phyloP scores from a whole-genome alignment of 768 basidiomycete species.

The Tulasnella sp. region DNA sequence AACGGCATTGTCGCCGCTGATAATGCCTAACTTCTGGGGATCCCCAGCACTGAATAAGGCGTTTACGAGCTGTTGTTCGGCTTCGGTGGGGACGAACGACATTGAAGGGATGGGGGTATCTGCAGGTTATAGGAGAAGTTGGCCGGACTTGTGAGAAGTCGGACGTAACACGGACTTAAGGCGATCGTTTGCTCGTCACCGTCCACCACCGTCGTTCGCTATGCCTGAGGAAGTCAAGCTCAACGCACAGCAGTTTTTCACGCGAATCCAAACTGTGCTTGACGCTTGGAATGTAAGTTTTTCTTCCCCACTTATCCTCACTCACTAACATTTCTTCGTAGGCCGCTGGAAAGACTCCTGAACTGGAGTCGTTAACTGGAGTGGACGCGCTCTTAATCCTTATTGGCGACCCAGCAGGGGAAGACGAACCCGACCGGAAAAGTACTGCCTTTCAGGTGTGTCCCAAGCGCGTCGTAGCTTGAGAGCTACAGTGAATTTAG shows the following conservation, averaged over 20 bases:
- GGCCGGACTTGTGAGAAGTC: neutral
- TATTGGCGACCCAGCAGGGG: conserved; percentile 65
- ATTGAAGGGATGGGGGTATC: too few relatives aligned
- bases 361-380: conserved; percentile 54
- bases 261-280: conserved; percentile 1
- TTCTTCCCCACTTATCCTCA: neutral
- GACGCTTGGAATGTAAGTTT: conserved; percentile 9
- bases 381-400: conserved; percentile 57
- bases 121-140: neutral
- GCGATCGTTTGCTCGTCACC: neutral
- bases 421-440: conserved; percentile 85
- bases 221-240: conserved; percentile 17
- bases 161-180: neutral
- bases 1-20: conserved; percentile 87
- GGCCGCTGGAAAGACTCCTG: conserved; percentile 24
- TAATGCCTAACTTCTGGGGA: conserved; percentile 63
- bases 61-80: conserved; percentile 10
- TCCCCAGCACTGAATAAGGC: conserved; percentile 59
- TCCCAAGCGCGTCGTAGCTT: conserved; percentile 16
- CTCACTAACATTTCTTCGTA: neutral
- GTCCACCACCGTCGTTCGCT: neutral
- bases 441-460: conserved; percentile 84
- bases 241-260: conserved; percentile 12
- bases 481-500: too few relatives aligned
- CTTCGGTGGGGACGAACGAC: conserved; percentile 7